Conservation (phyloP, 306 rosid species). For the Malus sieversii region DNA sequence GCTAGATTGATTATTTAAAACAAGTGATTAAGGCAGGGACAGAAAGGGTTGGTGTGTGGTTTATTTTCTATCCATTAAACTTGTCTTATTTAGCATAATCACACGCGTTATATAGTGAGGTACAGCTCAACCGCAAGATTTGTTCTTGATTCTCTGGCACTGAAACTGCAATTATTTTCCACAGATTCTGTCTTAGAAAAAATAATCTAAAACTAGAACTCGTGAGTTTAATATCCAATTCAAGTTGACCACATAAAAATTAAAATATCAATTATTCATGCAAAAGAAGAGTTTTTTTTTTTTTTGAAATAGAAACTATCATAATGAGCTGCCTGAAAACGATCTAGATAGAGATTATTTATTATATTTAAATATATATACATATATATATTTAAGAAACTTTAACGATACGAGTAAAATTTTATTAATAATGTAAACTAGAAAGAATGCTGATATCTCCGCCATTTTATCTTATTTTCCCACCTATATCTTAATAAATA, state of each 20-base stretch:
- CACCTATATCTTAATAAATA: no score
- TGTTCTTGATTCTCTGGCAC: background rate
- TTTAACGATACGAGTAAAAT: no score
- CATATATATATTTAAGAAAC: no score
- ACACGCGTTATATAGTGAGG: slow-evolving; percentile 14
- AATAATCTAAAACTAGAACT: background rate
- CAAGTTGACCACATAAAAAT: no score
- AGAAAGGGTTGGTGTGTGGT: slow-evolving; percentile 8
- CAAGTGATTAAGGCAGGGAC: background rate
- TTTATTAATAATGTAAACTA: no score
- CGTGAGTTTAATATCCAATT: background rate
- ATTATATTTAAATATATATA: no score
- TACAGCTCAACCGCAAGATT: slow-evolving; percentile 13
- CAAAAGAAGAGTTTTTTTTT: background rate
- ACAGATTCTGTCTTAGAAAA: background rate
- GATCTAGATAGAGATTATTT: background rate
- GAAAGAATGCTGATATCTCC: no score
- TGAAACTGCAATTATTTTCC: background rate
- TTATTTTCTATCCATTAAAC: background rate
- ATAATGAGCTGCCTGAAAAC: slow-evolving; percentile 32
- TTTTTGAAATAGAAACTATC: slow-evolving; percentile 16
- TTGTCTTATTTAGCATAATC: slow-evolving; percentile 6
- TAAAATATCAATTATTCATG: background rate
- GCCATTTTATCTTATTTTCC: no score
- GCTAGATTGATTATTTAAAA: background rate